Evolutionary conservation across 805 yeast genomes (phyloP), one percentile per base, ranked within the genome.

Genomic region (Teunomyces lycoperdinae): DNA sequence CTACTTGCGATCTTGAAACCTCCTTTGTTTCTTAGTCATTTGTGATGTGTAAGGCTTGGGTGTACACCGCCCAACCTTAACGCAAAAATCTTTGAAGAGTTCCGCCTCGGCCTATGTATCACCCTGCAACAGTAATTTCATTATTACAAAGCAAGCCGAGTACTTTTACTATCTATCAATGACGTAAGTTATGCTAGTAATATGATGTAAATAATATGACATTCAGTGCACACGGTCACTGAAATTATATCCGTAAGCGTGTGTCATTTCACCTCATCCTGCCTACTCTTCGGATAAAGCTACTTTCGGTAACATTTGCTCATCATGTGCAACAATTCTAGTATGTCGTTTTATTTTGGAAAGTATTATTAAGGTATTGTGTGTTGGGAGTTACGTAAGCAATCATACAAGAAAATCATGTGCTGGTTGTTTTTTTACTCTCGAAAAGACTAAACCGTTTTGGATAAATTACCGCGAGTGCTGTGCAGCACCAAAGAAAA

Each of bases 1-100:
- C 41, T 26, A 38, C 29, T 26, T 20, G 27, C 27, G 30, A 38
- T 38, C 41, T 38, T 38, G 41, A 38, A 38, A 38, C 41, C 41
- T 38, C 41, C 41, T 38, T 38, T 38, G 41, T 38, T n/a, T 10
- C n/a, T 38, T 38, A 20, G 27, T 24, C 30, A 38, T 11, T 38
- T 20, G 26, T 11, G 11, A 35, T 5, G 20, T 10, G 26, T 26
- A 35, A 35, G 39, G 39, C 39, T 16, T 35, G 39, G 7, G 39
- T 17, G 39, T 35, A 20, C 39, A 20, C 26, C 39, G 28, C 13
- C 39, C 13, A 35, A 35, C 20, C 26, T 35, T 35, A 35, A 35
- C 26, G 28, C 13, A 10, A 32, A 20, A 32, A 32, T 16, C 16
- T 32, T 32, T 32, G 10, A 32, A 11, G 34, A 11, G 34, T 16